Conservation (phyloP, 2,329 filamentous ascomycete genomes). For the Arthroderma uncinatum region DNA sequence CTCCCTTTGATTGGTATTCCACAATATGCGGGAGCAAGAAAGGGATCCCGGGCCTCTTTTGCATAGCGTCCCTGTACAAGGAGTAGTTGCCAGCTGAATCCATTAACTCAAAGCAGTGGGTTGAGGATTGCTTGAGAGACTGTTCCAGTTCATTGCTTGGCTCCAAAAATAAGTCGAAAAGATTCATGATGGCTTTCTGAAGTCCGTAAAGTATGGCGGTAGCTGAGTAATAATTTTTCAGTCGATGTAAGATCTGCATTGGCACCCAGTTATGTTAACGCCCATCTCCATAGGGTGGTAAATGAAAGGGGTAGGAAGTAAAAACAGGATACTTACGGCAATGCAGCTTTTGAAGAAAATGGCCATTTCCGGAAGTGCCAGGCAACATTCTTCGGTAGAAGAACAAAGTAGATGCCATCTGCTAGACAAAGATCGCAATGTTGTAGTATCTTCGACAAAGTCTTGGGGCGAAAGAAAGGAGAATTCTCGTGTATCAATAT, state of each 20-base stretch:
- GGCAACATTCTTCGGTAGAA: constrained; percentile 31
- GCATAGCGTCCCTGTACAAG: constrained; percentile 27
- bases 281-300: not conserved
- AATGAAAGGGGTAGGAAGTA: not conserved
- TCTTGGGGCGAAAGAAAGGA: constrained; percentile 19
- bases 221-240: constrained; percentile 29
- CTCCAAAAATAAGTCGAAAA: constrained; percentile 4
- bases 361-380: constrained; percentile 25
- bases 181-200: constrained; percentile 21
- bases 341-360: constrained; percentile 27
- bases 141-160: not conserved
- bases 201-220: constrained; percentile 29
- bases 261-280: not conserved
- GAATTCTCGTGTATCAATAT: constrained; percentile 24
- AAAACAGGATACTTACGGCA: constrained; percentile 21
- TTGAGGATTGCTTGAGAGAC: constrained; percentile 12
- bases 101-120: constrained; percentile 19
- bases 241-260: constrained; percentile 21
- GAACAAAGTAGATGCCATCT: constrained; percentile 26
- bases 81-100: constrained; percentile 26
- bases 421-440: constrained; percentile 17
- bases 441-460: constrained; percentile 19
- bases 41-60: constrained; percentile 26
- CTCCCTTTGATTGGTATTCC: constrained; percentile 18
- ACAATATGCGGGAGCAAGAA: constrained; percentile 30